Conservation (phyloP, 441 rosid species). For the Rhodomyrtus psidioides region DNA sequence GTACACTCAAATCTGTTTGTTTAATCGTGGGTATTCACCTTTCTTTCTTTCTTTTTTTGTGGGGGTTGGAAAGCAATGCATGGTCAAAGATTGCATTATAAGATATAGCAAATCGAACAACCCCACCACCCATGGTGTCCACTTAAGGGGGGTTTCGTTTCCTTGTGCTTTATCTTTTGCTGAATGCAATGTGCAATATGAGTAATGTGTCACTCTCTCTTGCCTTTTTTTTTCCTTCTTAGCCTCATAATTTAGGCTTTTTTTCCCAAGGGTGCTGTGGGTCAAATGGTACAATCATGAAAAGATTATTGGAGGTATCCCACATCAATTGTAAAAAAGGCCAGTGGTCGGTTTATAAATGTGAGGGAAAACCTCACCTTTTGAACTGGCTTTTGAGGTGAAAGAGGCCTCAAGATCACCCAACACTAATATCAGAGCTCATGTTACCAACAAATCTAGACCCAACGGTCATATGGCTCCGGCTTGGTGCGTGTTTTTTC, state of each 20-base stretch:
- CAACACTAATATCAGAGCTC: no score
- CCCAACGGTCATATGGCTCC: no score
- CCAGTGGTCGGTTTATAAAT: no score
- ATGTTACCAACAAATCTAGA: no score
- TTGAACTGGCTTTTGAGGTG: no score
- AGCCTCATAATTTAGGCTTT: background rate
- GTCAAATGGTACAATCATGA: background rate
- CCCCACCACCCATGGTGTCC: background rate
- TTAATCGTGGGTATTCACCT: background rate
- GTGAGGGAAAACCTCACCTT: no score
- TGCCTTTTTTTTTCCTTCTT: background rate
- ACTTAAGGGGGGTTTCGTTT: background rate
- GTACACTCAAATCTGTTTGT: background rate
- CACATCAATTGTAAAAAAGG: no score
- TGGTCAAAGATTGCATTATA: background rate
- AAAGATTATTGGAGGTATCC: background rate
- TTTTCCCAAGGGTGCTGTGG: background rate
- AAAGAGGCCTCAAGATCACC: rapidly evolving
- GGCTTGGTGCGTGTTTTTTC: no score
- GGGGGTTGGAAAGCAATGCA: background rate
- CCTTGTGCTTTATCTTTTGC: background rate
- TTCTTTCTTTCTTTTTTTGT: no score
- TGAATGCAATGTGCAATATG: background rate
- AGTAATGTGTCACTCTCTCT: background rate
- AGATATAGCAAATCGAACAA: background rate